Conservation (phyloP, 768 basidiomycete genomes). For the Boletus rubescentipes region DNA sequence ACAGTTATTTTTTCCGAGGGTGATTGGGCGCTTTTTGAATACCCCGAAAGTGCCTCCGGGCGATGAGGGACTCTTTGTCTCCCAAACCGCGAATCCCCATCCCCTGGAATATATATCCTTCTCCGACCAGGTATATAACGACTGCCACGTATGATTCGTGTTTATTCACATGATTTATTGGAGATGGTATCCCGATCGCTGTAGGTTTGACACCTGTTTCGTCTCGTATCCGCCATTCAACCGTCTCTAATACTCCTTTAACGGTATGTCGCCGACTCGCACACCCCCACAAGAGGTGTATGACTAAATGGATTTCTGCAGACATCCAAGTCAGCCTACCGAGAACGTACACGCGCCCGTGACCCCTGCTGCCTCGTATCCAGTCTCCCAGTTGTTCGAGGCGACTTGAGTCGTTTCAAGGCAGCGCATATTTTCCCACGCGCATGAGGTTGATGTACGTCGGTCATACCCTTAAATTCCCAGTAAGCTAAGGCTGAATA, state of each 20-base stretch:
- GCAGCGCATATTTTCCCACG: slow-evolving; percentile 21
- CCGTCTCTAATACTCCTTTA: not conserved
- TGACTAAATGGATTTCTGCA: not conserved
- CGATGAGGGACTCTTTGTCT: not conserved
- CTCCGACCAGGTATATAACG: not conserved
- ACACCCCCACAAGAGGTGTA: not conserved
- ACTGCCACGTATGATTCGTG: not conserved
- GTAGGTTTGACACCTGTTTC: not conserved
- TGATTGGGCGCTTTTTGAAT: not conserved
- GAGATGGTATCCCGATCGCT: not conserved
- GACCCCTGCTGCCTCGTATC: not conserved
- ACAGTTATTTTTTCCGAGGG: not conserved
- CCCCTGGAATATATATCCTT: not conserved
- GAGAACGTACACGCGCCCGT: not conserved
- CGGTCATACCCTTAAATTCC: not conserved
- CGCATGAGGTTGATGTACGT: slow-evolving; percentile 20
- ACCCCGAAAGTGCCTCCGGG: not conserved
- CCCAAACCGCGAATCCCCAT: not conserved
- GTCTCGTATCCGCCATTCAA: not conserved
- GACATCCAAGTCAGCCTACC: not conserved
- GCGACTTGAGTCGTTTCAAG: not conserved
- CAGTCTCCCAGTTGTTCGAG: not conserved
- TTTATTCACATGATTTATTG: not conserved
- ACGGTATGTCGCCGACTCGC: not conserved
- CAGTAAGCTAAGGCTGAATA: slow-evolving; percentile 7